These are phyloP conservation scores for Daldinia loculata DNA, from an alignment of 495 filamentous ascomycete genomes.

Conservation along the genomic window DNA sequence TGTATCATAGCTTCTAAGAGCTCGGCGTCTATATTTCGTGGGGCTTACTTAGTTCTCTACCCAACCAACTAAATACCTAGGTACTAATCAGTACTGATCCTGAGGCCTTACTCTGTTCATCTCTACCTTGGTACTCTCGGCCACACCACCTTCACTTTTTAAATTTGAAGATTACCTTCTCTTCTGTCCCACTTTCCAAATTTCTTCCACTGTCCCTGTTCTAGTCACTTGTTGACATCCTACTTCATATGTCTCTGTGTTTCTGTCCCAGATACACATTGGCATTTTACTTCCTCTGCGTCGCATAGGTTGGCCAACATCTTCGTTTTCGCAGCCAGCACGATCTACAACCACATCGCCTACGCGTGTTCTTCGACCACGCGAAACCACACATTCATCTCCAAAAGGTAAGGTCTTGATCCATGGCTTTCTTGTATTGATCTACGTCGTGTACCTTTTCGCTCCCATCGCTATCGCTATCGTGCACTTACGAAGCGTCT, in stretches of 20 bases:
- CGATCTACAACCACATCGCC: not conserved
- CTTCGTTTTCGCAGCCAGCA: not conserved
- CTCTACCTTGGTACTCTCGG: not conserved
- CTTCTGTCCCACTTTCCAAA: not conserved
- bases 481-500: not conserved
- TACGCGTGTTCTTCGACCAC: too few species aligned
- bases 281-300: not conserved
- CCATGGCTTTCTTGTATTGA: not conserved
- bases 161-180: not conserved
- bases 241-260: not conserved
- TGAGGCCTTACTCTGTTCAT: not conserved
- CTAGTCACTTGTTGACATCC: not conserved
- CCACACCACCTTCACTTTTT: not conserved
- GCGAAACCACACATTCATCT: not conserved
- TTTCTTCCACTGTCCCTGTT: not conserved
- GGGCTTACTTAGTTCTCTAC: not conserved
- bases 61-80: not conserved
- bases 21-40: not conserved
- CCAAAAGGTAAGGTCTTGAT: not conserved
- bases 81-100: not conserved
- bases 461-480: not conserved
- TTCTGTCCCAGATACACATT: not conserved
- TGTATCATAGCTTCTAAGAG: not conserved
- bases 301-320: not conserved
- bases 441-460: too few species aligned